These are phyloP conservation scores for Chalciporus piperatus DNA, from an alignment of 768 basidiomycete species.

Conservation along the genomic window DNA sequence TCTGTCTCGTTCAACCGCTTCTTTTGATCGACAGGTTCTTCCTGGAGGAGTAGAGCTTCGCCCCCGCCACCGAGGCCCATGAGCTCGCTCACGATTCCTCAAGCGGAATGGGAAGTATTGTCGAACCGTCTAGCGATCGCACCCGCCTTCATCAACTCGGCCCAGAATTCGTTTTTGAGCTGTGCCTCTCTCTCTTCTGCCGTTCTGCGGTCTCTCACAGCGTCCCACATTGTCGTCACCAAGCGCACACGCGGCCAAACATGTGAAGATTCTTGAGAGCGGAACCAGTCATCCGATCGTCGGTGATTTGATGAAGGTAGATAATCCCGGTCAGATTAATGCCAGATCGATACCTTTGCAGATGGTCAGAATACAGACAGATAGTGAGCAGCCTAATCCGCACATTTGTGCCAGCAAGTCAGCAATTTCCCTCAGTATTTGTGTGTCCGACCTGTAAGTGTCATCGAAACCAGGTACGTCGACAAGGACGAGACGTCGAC, in stretches of 20 bases:
- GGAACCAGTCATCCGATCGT: constrained; percentile 34
- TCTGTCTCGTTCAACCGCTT: constrained; percentile 22
- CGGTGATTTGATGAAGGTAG: constrained; percentile 35
- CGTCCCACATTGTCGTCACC: constrained; percentile 40
- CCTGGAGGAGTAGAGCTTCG: constrained; percentile 15
- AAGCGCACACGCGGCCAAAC: constrained; percentile 3
- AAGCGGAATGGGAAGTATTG: too few species aligned
- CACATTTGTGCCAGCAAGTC: too few species aligned
- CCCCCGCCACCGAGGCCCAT: neutral
- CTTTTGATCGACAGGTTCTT: constrained; percentile 13
- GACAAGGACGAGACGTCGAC: too few species aligned
- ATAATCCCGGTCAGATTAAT: too few species aligned
- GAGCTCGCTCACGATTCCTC: neutral
- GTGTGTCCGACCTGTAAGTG: too few species aligned
- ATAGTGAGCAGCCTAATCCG: too few species aligned
- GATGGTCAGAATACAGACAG: too few species aligned
- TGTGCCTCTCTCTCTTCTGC: constrained; percentile 20
- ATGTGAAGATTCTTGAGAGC: neutral
- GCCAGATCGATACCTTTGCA: too few species aligned
- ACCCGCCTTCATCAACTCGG: neutral
- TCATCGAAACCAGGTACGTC: too few species aligned
- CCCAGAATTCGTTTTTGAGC: constrained; percentile 28
- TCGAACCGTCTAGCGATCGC: neutral
- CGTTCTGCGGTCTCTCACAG: constrained; percentile 11
- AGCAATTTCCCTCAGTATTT: too few species aligned